Evolutionary conservation across 305 asterid species (phyloP).

Genomic region (Solanum hybrid): DNA sequence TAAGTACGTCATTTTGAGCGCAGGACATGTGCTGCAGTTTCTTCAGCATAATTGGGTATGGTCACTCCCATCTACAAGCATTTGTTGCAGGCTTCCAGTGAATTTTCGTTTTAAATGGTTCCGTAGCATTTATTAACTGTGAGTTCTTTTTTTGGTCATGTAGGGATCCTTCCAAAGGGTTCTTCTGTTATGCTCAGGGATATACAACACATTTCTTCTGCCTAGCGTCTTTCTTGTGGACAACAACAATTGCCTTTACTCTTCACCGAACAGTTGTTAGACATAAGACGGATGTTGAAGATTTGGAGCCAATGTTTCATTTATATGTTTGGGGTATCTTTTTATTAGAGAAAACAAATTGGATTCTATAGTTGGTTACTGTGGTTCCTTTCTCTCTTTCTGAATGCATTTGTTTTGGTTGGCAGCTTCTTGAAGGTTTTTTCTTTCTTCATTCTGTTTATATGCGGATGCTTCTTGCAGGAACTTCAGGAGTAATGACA

Average conservation of each 20-base stretch:
- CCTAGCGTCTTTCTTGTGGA: conserved; percentile 95
- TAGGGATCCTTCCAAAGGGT: conserved; percentile 97
- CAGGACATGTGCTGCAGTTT: conserved; percentile 99
- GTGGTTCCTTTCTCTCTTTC: conserved; percentile 2
- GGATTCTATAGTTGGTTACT: not conserved
- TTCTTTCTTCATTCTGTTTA: conserved; percentile 2
- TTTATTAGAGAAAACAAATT: not conserved
- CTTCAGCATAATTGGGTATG: conserved; percentile 93
- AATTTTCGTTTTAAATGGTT: not conserved
- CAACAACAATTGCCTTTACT: conserved; percentile 92
- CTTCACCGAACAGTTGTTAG: conserved; percentile 96
- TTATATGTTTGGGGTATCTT: conserved; percentile 93
- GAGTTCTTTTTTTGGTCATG: conserved; percentile 18
- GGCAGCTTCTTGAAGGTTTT: not conserved
- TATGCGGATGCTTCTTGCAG: conserved; percentile 33
- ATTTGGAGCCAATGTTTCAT: conserved; percentile 95
- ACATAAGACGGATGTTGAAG: conserved; percentile 97
- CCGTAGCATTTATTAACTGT: not conserved
- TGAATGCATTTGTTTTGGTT: not conserved
- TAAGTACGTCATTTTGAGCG: conserved; percentile 11
- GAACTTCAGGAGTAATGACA: conserved; percentile 89
- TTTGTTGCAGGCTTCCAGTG: not conserved
- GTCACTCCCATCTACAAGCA: not conserved
- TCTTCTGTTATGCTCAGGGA: conserved; percentile 95
- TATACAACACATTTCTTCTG: conserved; percentile 96